These are phyloP conservation scores for Nakazawaea holstii DNA, from an alignment of 805 yeast species.

Conservation along the genomic window DNA sequence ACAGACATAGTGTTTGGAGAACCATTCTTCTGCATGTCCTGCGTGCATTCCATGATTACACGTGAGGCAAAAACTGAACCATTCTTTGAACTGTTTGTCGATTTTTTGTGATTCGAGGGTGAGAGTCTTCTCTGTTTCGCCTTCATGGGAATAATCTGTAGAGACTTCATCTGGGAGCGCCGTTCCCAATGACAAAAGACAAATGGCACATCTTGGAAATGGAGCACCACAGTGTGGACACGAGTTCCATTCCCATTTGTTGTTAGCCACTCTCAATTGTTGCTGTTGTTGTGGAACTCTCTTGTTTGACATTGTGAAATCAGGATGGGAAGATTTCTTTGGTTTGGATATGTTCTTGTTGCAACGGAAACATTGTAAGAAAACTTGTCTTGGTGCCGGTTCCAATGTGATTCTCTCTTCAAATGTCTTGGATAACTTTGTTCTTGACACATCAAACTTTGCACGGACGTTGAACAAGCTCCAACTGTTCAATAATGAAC, in stretches of 20 bases:
- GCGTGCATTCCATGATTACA: conserved; percentile 96
- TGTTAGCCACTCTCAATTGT: conserved; percentile 1
- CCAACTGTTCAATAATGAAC: conserved; percentile 74
- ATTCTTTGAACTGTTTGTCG: conserved; percentile 53
- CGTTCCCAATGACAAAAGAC: conserved; percentile 73
- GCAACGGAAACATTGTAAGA: conserved; percentile 77
- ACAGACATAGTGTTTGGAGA: conserved; percentile 76
- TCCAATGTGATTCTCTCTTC: conserved; percentile 42
- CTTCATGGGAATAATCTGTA: conserved; percentile 15
- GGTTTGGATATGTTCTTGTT: conserved; percentile 59
- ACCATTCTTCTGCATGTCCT: conserved; percentile 96
- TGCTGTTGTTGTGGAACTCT: conserved; percentile 23
- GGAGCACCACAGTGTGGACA: conserved; percentile 89
- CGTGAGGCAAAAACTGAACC: conserved; percentile 88
- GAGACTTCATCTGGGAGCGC: conserved; percentile 42
- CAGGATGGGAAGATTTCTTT: neutral
- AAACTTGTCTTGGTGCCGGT: conserved; percentile 67
- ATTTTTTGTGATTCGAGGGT: conserved; percentile 16
- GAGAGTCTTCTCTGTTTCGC: too few relatives aligned
- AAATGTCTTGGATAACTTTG: conserved; percentile 52
- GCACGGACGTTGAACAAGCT: conserved; percentile 73
- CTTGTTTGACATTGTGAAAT: conserved; percentile 14
- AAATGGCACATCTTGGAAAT: conserved; percentile 86
- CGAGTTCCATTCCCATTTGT: conserved; percentile 15
- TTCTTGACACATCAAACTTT: conserved; percentile 74